phyloP scores from a whole-genome alignment of 75 land plant species.

The Isoetes taiwanensis region DNA sequence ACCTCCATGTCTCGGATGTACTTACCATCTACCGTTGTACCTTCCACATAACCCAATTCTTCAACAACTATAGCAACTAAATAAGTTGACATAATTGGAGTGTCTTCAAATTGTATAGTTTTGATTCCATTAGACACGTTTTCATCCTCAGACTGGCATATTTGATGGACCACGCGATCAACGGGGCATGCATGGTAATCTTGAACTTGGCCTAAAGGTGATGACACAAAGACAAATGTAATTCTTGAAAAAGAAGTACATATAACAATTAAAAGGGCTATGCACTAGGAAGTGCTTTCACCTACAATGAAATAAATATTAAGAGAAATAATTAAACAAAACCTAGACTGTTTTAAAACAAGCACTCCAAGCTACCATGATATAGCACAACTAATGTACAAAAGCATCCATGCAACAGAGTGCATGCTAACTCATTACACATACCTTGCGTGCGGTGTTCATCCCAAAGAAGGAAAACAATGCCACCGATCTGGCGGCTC shows the following conservation, averaged over 20 bases:
- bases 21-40: slow-evolving; percentile 55
- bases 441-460: slow-evolving; percentile 93
- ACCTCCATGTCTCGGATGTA: no score
- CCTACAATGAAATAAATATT: no score
- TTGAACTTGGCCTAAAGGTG: slow-evolving; percentile 71
- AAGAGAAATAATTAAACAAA: no score
- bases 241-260: not conserved
- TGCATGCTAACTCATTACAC: no score
- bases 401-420: no score
- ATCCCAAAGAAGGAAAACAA: slow-evolving; percentile 98
- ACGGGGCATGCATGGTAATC: slow-evolving; percentile 67
- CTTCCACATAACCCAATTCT: slow-evolving; percentile 76
- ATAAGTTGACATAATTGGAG: slow-evolving; percentile 94
- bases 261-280: not conserved
- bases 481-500: slow-evolving; percentile 93
- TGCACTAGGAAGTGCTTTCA: no score
- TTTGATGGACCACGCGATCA: slow-evolving; percentile 73
- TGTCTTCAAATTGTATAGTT: slow-evolving; percentile 51
- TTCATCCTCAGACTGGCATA: slow-evolving; percentile 75
- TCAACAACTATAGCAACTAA: slow-evolving; percentile 92
- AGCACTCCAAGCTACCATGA: no score
- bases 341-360: no score
- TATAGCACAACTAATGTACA: no score
- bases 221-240: not conserved
- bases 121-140: slow-evolving; percentile 22